Percentiles rank a stretch among this genome's conserved stretches.
phyloP scores from a whole-genome alignment of 73 alveolate genomes.

The Paramecium octaurelia region DNA sequence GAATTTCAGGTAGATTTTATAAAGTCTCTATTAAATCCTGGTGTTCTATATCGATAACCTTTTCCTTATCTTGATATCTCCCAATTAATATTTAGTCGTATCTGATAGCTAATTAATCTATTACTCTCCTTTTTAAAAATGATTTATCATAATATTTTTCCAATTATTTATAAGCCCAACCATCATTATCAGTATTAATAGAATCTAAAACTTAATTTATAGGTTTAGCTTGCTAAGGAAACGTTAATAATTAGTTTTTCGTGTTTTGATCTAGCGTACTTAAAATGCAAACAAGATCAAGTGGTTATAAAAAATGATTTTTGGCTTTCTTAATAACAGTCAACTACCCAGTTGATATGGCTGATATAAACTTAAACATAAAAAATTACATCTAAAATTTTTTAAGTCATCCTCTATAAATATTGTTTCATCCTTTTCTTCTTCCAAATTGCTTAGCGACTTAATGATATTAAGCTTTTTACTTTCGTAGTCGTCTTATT shows the following conservation, averaged over 20 bases:
- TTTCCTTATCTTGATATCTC: not conserved
- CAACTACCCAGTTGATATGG: not conserved
- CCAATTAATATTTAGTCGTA: not conserved
- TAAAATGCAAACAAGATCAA: not conserved
- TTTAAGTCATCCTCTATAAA: not conserved
- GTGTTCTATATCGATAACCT: not conserved
- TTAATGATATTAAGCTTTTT: not conserved
- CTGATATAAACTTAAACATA: not conserved
- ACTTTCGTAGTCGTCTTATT: not conserved
- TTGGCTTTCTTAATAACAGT: not conserved
- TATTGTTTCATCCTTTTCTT: not conserved
- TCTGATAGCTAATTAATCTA: not conserved
- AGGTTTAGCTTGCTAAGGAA: not conserved
- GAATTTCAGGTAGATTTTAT: not conserved
- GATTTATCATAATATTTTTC: not conserved
- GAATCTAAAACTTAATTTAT: not conserved
- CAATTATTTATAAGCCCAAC: not conserved
- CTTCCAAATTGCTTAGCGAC: not conserved
- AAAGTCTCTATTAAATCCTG: not conserved
- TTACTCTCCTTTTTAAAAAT: not conserved
- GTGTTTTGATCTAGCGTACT: not conserved
- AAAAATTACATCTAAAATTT: not conserved
- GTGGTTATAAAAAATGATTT: not conserved
- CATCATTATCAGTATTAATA: not conserved
- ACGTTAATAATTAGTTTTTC: not conserved